Percentiles rank a stretch among this genome's conserved stretches.
Evolutionary conservation across 179 eudicot species (phyloP).

Genomic region (Spergularia azorica): DNA sequence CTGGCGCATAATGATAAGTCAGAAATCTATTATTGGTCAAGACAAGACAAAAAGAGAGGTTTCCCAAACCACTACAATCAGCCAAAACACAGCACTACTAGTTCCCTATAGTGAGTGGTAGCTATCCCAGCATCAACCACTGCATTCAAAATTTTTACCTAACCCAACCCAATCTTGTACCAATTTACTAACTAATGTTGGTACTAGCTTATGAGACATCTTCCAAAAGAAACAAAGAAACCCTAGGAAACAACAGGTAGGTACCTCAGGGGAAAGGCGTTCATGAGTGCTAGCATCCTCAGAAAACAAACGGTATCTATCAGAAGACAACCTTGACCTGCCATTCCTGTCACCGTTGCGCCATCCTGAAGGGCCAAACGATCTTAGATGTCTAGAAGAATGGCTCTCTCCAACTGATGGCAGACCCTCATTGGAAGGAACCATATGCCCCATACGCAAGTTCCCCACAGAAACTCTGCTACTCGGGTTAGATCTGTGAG

Average conservation of each 20-base stretch:
- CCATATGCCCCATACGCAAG: slow-evolving; percentile 47
- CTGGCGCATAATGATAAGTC: too few species aligned
- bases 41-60: too few species aligned
- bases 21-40: too few species aligned
- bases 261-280: slow-evolving; percentile 68
- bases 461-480: slow-evolving; percentile 57
- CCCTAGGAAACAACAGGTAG: slow-evolving; percentile 4
- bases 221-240: neutral
- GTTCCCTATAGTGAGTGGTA: too few species aligned
- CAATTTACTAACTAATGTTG: neutral
- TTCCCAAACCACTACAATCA: too few species aligned
- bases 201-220: neutral
- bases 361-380: slow-evolving; percentile 53
- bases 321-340: slow-evolving; percentile 58
- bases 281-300: slow-evolving; percentile 48
- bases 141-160: neutral
- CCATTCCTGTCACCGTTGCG: slow-evolving; percentile 62
- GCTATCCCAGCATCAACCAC: too few species aligned
- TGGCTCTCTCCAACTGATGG: slow-evolving; percentile 49
- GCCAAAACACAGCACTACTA: too few species aligned
- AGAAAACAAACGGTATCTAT: slow-evolving; percentile 57
- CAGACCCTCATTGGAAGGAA: slow-evolving; percentile 53
- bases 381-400: slow-evolving; percentile 63
- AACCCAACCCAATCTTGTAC: neutral
- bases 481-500: slow-evolving; percentile 53